phyloP scores from a whole-genome alignment of 2,329 filamentous ascomycete species.

The Ceratocystis destructans region DNA sequence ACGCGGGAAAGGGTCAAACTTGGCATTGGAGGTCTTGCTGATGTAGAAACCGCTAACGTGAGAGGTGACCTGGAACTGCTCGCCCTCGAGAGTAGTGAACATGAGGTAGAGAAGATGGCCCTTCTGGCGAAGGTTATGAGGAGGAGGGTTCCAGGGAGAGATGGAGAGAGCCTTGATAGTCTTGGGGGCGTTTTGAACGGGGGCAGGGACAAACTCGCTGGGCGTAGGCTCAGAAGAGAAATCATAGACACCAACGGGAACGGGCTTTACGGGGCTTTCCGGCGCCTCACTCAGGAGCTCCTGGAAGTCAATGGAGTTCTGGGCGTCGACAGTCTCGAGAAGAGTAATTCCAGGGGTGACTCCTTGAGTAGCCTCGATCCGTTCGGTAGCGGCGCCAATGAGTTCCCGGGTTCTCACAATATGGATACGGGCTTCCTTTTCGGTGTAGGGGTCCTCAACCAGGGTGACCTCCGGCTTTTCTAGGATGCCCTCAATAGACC shows the following conservation, averaged over 20 bases:
- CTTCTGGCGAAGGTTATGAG: constrained; percentile 76
- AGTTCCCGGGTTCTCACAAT: constrained; percentile 81
- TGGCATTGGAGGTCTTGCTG: constrained; percentile 88
- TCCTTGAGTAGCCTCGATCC: constrained; percentile 75
- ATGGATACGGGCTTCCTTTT: constrained; percentile 95
- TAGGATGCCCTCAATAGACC: constrained; percentile 69
- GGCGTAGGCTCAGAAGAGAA: constrained; percentile 57
- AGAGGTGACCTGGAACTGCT: constrained; percentile 85
- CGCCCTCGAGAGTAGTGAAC: constrained; percentile 82
- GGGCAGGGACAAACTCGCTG: constrained; percentile 55
- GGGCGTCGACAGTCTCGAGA: constrained; percentile 57
- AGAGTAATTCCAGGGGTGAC: constrained; percentile 74
- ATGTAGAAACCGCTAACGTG: constrained; percentile 94
- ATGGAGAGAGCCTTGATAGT: constrained; percentile 80
- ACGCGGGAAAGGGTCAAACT: constrained; percentile 82
- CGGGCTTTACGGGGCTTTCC: constrained; percentile 1
- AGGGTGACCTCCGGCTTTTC: constrained; percentile 65
- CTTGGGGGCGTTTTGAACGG: constrained; percentile 60
- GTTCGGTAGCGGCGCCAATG: constrained; percentile 80
- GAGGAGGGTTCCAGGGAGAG: constrained; percentile 92
- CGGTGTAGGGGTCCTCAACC: constrained; percentile 91
- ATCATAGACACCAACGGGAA: constrained; percentile 54
- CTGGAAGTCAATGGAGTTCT: constrained; percentile 27
- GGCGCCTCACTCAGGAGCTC: constrained; percentile 7
- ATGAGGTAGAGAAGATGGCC: constrained; percentile 87